Base-by-base conservation (phyloP, 2,329 filamentous ascomycete species). In the Celoporthe dispersa region DNA sequence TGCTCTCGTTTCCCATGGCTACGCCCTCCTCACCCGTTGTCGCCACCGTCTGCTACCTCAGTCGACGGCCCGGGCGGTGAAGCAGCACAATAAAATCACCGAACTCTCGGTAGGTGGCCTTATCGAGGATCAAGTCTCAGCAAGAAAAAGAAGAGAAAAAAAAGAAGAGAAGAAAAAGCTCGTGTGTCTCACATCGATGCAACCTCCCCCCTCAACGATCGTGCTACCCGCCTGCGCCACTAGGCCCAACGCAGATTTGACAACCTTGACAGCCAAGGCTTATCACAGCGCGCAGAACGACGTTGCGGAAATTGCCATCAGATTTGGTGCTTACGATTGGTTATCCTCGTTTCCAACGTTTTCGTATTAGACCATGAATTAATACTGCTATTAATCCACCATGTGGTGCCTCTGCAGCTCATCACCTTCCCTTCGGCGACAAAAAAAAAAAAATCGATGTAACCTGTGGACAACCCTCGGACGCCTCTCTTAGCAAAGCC, bases 251-350 rank as follows among this genome's bases (percentile, higher is more conserved):
- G 25, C 5, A 31, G 37, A 37, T 2, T 31, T 44, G 60, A 39
- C 60, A 63, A 39, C 35, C 53, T 57, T 57, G 53, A 57, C 53
- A 31, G 53, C 53, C 53, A 57, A 31, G 53, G 25, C 28, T 57
- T 31, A 57, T 19, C 25, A 31, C 16, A 31, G 28, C 28, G 44
- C 6, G 8, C 22, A n/a, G 48, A 22, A 51, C 48, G 48, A n/a
- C 25, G 53, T 31, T 33, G 53, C 53, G 53, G 53, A 57, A 57
- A 57, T 57, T 57, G 53, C 53, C 4, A 1, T 16, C 28, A 7
- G 11, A 33, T 6, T 7, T 8, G 53, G 53, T 31, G 53, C 53
- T 33, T 57, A 57, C 28, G 53, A 57, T 57, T 57, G 53, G 53
- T 31, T 2, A 31, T 19, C n/a, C n/a, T 55, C 51, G 51, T 14